Conservation (phyloP, 1,139 yeast species). For the Geotrichum klebahnii region DNA sequence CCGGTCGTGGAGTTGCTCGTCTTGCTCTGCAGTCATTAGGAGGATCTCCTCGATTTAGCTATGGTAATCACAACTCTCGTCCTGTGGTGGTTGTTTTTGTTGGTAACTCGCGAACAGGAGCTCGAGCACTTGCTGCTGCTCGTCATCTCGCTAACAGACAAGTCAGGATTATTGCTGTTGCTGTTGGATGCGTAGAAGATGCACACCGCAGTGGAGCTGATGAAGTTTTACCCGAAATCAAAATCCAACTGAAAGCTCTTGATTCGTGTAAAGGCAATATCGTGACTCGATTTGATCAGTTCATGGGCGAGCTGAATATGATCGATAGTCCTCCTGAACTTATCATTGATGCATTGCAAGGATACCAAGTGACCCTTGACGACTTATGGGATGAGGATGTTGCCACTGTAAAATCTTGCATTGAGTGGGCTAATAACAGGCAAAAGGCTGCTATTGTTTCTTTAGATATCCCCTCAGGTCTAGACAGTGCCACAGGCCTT, state of each 20-base stretch:
- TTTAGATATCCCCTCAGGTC: slow-evolving; percentile 77
- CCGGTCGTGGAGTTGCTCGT: slow-evolving; percentile 63
- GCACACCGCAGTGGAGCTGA: slow-evolving; percentile 28
- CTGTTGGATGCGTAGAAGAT: slow-evolving; percentile 38
- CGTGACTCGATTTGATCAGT: slow-evolving; percentile 40
- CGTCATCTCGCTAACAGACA: slow-evolving; percentile 76
- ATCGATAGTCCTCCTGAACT: slow-evolving; percentile 74
- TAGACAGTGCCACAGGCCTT: slow-evolving; percentile 80
- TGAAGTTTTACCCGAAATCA: slow-evolving; percentile 35
- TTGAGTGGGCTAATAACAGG: slow-evolving; percentile 68
- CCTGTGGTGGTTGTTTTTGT: slow-evolving; percentile 70
- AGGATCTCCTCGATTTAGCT: slow-evolving; percentile 58
- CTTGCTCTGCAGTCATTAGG: slow-evolving; percentile 62
- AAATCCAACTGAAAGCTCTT: slow-evolving; percentile 52
- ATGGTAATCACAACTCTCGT: slow-evolving; percentile 66
- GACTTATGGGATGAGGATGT: slow-evolving; percentile 50
- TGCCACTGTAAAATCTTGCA: slow-evolving; percentile 45
- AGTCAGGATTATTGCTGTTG: slow-evolving; percentile 59
- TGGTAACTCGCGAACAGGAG: slow-evolving; percentile 72
- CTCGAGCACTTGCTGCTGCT: slow-evolving; percentile 73
- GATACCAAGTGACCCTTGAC: slow-evolving; percentile 67
- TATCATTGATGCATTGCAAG: slow-evolving; percentile 76
- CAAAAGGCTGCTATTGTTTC: slow-evolving; percentile 54
- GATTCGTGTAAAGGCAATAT: slow-evolving; percentile 53
- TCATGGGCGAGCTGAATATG: slow-evolving; percentile 42